Conservation (phyloP, 2,329 filamentous ascomycete genomes). For the Alternaria triticimaculans region DNA sequence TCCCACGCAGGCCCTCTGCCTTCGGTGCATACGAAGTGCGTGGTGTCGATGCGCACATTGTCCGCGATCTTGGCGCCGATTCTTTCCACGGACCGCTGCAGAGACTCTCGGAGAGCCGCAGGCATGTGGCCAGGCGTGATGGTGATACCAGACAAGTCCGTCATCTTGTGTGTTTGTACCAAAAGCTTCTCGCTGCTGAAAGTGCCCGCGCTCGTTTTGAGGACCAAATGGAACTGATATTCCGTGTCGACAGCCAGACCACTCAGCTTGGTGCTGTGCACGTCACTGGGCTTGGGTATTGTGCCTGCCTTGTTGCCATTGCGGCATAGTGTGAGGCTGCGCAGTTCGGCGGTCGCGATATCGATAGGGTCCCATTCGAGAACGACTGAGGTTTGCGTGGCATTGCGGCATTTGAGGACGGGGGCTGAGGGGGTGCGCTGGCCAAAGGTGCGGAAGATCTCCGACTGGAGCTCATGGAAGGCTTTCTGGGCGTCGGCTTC, state of each 20-base stretch:
- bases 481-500: slow-evolving; percentile 76
- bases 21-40: slow-evolving; percentile 97
- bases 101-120: slow-evolving; percentile 71
- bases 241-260: slow-evolving; percentile 96
- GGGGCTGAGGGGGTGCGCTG: slow-evolving; percentile 77
- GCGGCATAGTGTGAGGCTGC: slow-evolving; percentile 88
- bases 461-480: slow-evolving; percentile 86
- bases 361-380: slow-evolving; percentile 97
- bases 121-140: slow-evolving; percentile 90
- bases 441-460: slow-evolving; percentile 87
- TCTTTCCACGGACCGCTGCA: slow-evolving; percentile 77
- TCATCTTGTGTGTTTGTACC: slow-evolving; percentile 98
- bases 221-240: slow-evolving; percentile 91
- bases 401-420: slow-evolving; percentile 88
- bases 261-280: slow-evolving; percentile 95
- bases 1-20: slow-evolving; percentile 91
- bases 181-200: slow-evolving; percentile 81
- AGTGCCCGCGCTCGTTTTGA: slow-evolving; percentile 89
- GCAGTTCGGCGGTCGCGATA: slow-evolving; percentile 88
- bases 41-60: slow-evolving; percentile 92
- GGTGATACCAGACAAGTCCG: slow-evolving; percentile 92
- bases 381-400: slow-evolving; percentile 97
- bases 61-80: slow-evolving; percentile 94
- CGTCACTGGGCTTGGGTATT: slow-evolving; percentile 85
- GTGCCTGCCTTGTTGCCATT: slow-evolving; percentile 97